These are phyloP conservation scores for Podaxis carcinomalis DNA, from an alignment of 768 basidiomycete species.

Conservation along the genomic window DNA sequence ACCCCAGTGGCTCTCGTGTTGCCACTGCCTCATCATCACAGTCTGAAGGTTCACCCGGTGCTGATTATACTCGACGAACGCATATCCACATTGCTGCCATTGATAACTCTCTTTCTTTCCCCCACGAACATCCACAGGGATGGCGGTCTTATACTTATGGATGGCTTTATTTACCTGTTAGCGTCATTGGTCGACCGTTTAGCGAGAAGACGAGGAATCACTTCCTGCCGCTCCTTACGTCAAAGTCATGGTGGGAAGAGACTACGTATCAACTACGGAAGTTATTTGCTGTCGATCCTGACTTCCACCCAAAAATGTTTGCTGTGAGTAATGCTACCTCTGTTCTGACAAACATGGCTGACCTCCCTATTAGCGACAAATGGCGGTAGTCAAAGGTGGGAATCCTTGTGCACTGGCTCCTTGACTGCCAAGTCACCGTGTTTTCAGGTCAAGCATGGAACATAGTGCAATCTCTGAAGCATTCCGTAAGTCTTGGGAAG, in stretches of 20 bases:
- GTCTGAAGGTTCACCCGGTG: conserved; percentile 29
- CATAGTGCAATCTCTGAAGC: conserved; percentile 78
- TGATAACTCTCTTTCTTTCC: conserved; percentile 90
- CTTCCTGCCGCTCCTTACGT: conserved; percentile 78
- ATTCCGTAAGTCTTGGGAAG: conserved; percentile 47
- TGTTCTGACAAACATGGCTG: background rate
- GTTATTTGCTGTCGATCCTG: conserved; percentile 76
- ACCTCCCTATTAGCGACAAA: conserved; percentile 53
- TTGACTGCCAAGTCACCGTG: background rate
- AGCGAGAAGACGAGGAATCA: conserved; percentile 77
- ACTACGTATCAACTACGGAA: conserved; percentile 75
- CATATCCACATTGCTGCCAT: conserved; percentile 93
- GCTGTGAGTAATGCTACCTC: conserved; percentile 38
- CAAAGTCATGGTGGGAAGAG: conserved; percentile 87
- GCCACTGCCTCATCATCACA: conserved; percentile 25
- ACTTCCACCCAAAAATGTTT: conserved; percentile 91
- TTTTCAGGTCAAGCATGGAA: conserved; percentile 77
- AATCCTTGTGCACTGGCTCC: background rate
- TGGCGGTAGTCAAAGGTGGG: conserved; percentile 83
- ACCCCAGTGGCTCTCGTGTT: conserved; percentile 25
- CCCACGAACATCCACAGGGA: conserved; percentile 83
- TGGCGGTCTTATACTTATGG: conserved; percentile 82
- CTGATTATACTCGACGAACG: conserved; percentile 57
- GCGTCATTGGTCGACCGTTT: conserved; percentile 81
- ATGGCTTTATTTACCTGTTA: conserved; percentile 85